Evolutionary conservation across 345 rosid genomes (phyloP).

Genomic region (Eucalyptus marginata): DNA sequence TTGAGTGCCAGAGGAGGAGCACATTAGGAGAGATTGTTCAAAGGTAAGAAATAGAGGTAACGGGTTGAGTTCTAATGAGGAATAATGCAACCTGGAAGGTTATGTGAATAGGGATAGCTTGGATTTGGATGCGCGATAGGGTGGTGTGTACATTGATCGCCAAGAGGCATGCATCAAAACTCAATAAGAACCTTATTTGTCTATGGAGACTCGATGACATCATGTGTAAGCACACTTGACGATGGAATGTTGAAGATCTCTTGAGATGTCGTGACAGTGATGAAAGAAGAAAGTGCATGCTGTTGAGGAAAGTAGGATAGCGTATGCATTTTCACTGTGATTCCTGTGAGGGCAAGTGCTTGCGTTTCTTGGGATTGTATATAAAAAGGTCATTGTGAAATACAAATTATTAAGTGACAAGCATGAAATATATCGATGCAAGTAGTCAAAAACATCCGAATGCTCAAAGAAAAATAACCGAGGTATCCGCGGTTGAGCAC

Average conservation of each 20-base stretch:
- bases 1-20: background rate
- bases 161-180: background rate
- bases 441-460: background rate
- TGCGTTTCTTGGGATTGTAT: background rate
- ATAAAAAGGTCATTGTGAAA: background rate
- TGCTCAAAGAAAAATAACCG: background rate
- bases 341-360: background rate
- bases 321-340: background rate
- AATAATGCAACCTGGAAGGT: background rate
- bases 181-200: background rate
- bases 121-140: background rate
- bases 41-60: background rate
- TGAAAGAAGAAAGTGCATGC: background rate
- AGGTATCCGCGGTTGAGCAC: background rate
- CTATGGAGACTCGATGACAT: background rate
- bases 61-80: background rate
- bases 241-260: background rate
- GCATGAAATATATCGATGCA: background rate
- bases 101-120: background rate
- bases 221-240: background rate
- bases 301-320: background rate
- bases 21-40: background rate
- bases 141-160: background rate
- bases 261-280: background rate
- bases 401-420: background rate